Evolutionary conservation across 768 basidiomycete species (phyloP).

Genomic region (Saitozyma sp.): DNA sequence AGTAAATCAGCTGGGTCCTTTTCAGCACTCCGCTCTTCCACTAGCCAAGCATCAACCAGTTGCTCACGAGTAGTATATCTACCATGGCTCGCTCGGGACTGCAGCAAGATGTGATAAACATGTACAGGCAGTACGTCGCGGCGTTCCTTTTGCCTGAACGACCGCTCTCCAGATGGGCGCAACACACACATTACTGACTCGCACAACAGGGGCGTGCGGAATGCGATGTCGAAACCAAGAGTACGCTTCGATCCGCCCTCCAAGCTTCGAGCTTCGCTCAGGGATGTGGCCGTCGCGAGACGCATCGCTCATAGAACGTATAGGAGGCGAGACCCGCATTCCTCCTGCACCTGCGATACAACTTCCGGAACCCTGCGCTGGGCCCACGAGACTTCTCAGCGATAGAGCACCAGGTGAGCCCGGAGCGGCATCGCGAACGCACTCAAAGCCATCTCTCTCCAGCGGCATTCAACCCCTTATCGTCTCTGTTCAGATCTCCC

Average conservation of each 20-base stretch:
- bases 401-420: conserved; percentile 50
- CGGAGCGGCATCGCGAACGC: not conserved
- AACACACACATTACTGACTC: conserved; percentile 7
- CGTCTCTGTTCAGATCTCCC: too few species aligned
- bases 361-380: conserved; percentile 45
- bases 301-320: not conserved
- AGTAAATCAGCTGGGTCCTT: too few species aligned
- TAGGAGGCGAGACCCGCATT: conserved; percentile 43
- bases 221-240: conserved; percentile 33
- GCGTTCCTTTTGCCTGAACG: not conserved
- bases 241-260: conserved; percentile 17
- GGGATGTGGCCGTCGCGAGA: not conserved
- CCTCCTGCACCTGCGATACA: conserved; percentile 46
- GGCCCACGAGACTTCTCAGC: conserved; percentile 46
- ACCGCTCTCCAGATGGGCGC: not conserved
- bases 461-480: too few species aligned
- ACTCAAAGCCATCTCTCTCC: not conserved
- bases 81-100: conserved; percentile 45
- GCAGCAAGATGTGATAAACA: conserved; percentile 49
- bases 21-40: too few species aligned
- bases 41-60: too few species aligned
- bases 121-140: conserved; percentile 46
- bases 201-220: conserved; percentile 32
- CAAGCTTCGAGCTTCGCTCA: not conserved
- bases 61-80: too few species aligned